phyloP scores from a whole-genome alignment of 1,284 basidiomycete genomes.

The Sanghuangporus weigelae region DNA sequence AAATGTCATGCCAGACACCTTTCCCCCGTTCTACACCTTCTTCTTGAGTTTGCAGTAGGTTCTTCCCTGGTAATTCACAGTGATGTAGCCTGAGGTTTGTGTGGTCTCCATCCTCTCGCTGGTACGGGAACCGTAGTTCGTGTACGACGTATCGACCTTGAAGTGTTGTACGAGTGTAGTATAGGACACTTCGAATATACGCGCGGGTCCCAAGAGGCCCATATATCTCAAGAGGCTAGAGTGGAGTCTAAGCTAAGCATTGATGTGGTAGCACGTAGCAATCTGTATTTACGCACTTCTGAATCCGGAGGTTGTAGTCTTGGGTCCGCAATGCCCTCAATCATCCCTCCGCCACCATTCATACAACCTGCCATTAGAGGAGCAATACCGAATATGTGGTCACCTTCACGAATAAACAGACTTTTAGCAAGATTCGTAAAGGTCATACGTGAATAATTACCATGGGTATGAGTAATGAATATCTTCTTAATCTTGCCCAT shows the following conservation, averaged over 20 bases:
- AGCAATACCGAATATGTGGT: slow-evolving; percentile 81
- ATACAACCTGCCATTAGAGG: slow-evolving; percentile 64
- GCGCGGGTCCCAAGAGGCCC: slow-evolving; percentile 84
- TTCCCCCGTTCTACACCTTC: slow-evolving; percentile 31
- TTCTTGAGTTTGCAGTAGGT: slow-evolving; percentile 45
- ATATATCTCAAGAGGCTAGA: slow-evolving; percentile 76
- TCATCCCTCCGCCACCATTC: slow-evolving; percentile 66
- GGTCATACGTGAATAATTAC: slow-evolving; percentile 34
- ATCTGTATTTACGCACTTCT: slow-evolving; percentile 17
- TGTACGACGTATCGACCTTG: slow-evolving; percentile 81
- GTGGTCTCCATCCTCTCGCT: slow-evolving; percentile 45
- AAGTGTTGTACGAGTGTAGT: slow-evolving; percentile 68
- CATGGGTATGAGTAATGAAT: slow-evolving; percentile 91
- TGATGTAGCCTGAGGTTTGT: slow-evolving; percentile 42
- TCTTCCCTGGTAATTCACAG: slow-evolving; percentile 64
- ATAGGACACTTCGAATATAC: slow-evolving; percentile 71
- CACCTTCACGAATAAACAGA: slow-evolving; percentile 43
- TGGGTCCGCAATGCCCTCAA: slow-evolving; percentile 56
- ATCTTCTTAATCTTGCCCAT: slow-evolving; percentile 81
- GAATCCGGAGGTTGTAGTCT: slow-evolving; percentile 30
- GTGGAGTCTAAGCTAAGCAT: slow-evolving; percentile 16
- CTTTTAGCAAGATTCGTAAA: neutral
- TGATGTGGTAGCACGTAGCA: neutral
- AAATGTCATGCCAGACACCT: slow-evolving; percentile 72
- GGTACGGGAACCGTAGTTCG: slow-evolving; percentile 67